A percentile compares a stretch with the other conserved stretches of the same genome.
These are phyloP conservation scores for Ophiostoma himal-ulmi DNA, from an alignment of 2,329 filamentous ascomycete species.

Conservation along the genomic window DNA sequence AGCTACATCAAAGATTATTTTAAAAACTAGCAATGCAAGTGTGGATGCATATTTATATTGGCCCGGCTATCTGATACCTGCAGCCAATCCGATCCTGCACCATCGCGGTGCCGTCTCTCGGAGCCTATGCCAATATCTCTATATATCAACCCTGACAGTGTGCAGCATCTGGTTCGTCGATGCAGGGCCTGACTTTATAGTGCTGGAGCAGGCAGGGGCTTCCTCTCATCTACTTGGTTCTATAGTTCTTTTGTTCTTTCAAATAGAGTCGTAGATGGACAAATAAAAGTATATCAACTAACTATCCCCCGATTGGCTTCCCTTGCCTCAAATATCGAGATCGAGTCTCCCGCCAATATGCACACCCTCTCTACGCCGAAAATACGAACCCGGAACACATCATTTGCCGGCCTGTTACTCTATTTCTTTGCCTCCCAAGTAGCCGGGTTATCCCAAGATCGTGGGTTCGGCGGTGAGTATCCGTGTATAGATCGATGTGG, in stretches of 20 bases:
- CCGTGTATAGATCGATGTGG: neutral
- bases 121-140: neutral
- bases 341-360: neutral
- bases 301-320: neutral
- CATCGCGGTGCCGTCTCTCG: neutral
- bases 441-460: neutral
- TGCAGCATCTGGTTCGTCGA: neutral
- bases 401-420: neutral
- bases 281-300: slow-evolving; percentile 1
- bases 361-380: slow-evolving; percentile 3
- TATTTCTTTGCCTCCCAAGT: neutral
- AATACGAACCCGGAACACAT: neutral
- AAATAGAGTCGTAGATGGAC: neutral
- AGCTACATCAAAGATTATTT: neutral
- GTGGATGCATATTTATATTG: neutral
- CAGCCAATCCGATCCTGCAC: neutral
- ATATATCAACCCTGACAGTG: neutral
- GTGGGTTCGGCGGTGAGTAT: neutral
- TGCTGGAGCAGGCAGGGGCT: slow-evolving; percentile 6
- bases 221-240: neutral
- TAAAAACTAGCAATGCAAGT: neutral
- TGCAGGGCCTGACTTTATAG: neutral
- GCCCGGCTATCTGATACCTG: neutral
- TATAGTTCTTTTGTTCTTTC: neutral
- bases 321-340: neutral